Base-by-base conservation (phyloP, 2,329 filamentous ascomycete genomes). In the Fusarium tuaranense region DNA sequence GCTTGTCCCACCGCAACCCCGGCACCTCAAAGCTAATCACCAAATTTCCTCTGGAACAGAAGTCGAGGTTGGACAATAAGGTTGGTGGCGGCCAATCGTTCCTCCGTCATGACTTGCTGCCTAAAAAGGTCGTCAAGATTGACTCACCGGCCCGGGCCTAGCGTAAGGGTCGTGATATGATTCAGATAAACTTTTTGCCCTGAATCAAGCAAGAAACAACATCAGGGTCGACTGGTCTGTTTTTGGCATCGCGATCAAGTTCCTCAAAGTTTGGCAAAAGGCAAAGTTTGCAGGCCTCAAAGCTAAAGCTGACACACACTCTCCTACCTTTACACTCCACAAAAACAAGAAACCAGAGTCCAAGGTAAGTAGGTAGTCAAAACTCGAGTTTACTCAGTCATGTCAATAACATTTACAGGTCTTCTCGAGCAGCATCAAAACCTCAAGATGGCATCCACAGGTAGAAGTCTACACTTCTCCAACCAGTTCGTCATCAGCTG, bases 401-500 rank as follows among this genome's bases (percentile, higher is more conserved):
- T 22, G 13, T 16, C 14, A 14, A 5, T 46, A 14, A 46, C 44
- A 46, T 25, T 46, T 10, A 16, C 20, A 46, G 2, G 20, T 44
- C 39, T 44, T 46, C 20, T 20, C 12, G 14, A 8, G 13, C 3
- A 20, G 20, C 20, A 46, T 13, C 12, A 16, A 2, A 46, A 7
- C 22, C 5, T 30, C 46, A 51, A 51, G 9, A 51, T 51, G 46
- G 25, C 46, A 4, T 13, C 10, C 25, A 10, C 46, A 51, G 25
- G 18, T 10, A 51, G 12, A 10, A 32, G 48, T 10, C 16, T 53
- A 4, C 48, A 30, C 27, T 12, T 53, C 25, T 53, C 48, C 3
- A n/a, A 53, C 18, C 27, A 69, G 25, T 70, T 70, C 46, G 66
- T 22, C n/a, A 69, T 70, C 39, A 69, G 68, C 1, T 70, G 68